These are phyloP conservation scores for Earliella scabrosa DNA, from an alignment of 1,284 basidiomycete genomes.

Conservation along the genomic window DNA sequence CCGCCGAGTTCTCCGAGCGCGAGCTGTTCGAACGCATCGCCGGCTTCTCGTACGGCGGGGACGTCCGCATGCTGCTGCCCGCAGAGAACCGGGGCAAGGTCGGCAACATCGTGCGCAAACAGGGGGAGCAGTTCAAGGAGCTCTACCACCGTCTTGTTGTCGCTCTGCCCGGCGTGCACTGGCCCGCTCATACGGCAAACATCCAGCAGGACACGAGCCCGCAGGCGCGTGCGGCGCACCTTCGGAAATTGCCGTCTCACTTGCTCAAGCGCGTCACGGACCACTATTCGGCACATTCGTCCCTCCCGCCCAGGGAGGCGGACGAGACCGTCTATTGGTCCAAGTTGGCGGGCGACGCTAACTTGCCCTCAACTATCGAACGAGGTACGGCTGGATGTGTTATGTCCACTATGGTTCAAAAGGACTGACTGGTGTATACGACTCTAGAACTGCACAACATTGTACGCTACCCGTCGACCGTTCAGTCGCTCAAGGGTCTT, in stretches of 20 bases:
- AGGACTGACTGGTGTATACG: slow-evolving; percentile 5
- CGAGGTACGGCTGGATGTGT: slow-evolving; percentile 47
- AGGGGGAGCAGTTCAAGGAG: slow-evolving; percentile 84
- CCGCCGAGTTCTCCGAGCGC: slow-evolving; percentile 70
- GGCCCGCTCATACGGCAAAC: slow-evolving; percentile 51
- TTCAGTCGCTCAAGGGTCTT: slow-evolving; percentile 87
- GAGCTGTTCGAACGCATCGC: slow-evolving; percentile 89
- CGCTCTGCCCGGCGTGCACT: slow-evolving; percentile 79
- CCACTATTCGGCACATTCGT: slow-evolving; percentile 47
- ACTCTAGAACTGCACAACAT: slow-evolving; percentile 73
- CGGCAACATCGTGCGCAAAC: slow-evolving; percentile 88
- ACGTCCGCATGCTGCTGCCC: slow-evolving; percentile 93
- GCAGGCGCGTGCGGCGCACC: slow-evolving; percentile 69
- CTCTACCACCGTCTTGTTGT: slow-evolving; percentile 83
- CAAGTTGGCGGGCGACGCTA: slow-evolving; percentile 66
- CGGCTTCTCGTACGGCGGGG: slow-evolving; percentile 86
- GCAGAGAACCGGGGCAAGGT: slow-evolving; percentile 96
- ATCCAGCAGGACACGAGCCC: slow-evolving; percentile 76
- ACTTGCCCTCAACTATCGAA: slow-evolving; percentile 58
- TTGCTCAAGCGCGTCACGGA: slow-evolving; percentile 62
- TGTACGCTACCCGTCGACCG: slow-evolving; percentile 81
- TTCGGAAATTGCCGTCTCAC: slow-evolving; percentile 76
- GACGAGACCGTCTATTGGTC: slow-evolving; percentile 82
- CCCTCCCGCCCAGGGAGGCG: slow-evolving; percentile 40
- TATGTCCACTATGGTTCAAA: not conserved